Conservation (phyloP, 495 filamentous ascomycete species). For the Parmelia sp. region DNA sequence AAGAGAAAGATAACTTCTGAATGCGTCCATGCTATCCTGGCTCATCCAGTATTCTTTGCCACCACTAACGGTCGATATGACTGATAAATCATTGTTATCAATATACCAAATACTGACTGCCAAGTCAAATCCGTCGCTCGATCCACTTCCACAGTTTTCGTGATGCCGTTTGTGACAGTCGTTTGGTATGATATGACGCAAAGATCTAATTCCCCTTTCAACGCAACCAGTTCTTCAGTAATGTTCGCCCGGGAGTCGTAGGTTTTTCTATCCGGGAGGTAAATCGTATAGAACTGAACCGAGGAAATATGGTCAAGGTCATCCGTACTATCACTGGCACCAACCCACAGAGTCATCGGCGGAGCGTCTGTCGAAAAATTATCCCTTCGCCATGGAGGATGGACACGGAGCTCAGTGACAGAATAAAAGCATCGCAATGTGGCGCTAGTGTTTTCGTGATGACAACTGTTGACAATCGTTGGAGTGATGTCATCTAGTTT, state of each 20-base stretch:
- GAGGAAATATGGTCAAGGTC: background rate
- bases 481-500: background rate
- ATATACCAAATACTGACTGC: background rate
- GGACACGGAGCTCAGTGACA: background rate
- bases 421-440: background rate
- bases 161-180: background rate
- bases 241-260: background rate
- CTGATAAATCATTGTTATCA: background rate
- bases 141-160: background rate
- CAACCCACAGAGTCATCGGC: background rate
- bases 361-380: background rate
- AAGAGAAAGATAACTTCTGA: background rate
- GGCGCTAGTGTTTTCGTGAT: background rate
- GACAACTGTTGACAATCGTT: background rate
- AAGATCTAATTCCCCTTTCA: background rate
- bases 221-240: background rate
- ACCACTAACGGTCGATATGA: background rate
- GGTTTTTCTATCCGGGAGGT: background rate
- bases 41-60: background rate
- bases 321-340: background rate
- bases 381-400: background rate
- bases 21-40: background rate
- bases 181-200: background rate
- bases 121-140: background rate
- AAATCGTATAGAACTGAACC: background rate